phyloP scores from a whole-genome alignment of 176 grass and related monocot genomes.

The Aegilops speltoides region DNA sequence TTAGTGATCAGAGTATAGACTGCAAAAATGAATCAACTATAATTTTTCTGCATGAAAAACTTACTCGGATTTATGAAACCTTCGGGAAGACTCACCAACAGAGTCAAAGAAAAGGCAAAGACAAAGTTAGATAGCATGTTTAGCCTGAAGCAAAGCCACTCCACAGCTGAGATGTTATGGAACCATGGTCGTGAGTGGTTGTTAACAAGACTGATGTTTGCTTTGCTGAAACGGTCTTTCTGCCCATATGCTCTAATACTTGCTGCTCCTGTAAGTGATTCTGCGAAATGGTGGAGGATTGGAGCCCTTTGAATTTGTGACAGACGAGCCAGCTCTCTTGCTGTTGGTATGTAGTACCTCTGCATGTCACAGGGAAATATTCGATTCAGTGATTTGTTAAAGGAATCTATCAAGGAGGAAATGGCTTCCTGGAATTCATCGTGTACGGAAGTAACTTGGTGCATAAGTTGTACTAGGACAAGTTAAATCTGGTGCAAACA shows the following conservation, averaged over 20 bases:
- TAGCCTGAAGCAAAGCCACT: conserved; percentile 95
- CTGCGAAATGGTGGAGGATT: conserved; percentile 93
- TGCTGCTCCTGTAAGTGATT: conserved; percentile 81
- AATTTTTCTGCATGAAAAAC: conserved; percentile 39
- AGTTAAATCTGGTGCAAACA: conserved; percentile 6
- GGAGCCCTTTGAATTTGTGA: conserved; percentile 92
- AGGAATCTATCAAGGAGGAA: conserved; percentile 18
- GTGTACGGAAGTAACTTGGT: background rate
- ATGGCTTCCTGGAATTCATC: conserved; percentile 3
- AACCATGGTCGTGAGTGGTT: conserved; percentile 93
- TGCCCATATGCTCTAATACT: conserved; percentile 91
- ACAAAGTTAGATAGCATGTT: conserved; percentile 91
- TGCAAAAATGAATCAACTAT: conserved; percentile 1
- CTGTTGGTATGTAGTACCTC: conserved; percentile 93
- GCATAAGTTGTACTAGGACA: background rate
- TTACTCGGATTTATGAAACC: conserved; percentile 98
- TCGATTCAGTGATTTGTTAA: conserved; percentile 27
- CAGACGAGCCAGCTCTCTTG: conserved; percentile 81
- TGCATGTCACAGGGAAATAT: conserved; percentile 49
- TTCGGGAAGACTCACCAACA: conserved; percentile 94
- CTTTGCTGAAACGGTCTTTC: conserved; percentile 77
- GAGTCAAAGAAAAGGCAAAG: conserved; percentile 83
- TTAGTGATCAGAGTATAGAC: background rate
- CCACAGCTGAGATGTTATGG: conserved; percentile 71
- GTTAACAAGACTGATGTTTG: conserved; percentile 68